Evolutionary conservation across 2,329 filamentous ascomycete genomes (phyloP), one percentile per base, ranked within the genome.

Genomic region (Alternaria sp.): DNA sequence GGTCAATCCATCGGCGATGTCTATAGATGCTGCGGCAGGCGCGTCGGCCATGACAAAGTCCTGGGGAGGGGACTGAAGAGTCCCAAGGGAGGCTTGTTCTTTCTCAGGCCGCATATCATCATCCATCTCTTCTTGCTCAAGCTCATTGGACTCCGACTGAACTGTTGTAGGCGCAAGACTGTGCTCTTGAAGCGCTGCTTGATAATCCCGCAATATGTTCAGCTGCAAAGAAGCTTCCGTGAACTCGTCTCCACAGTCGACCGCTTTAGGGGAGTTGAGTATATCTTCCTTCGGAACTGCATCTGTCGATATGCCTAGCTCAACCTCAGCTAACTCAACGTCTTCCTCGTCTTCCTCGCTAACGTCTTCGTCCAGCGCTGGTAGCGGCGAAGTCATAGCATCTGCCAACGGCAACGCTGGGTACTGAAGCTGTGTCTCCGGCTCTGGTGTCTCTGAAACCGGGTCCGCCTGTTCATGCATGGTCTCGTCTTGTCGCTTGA

Each of bases 201-300:
- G 68, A 43, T 71, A 71, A 12, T 72, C 69, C 43, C 61, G 69
- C 51, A 72, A 70, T 6, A 79, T 72, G 30, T 75, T 60, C 14
- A 77, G 41, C 49, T 79, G 77, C 23, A 79, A 46, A 3, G 74
- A 75, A 15, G 73, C 75, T 61, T 79, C 76, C 2, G 75, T 77
- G 5, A 74, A 69, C 2, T 78, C 69, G 25, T 74, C 71, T 3
- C 73, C 67, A 26, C 26, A 8, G 15, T 23, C 44, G 20, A 15
- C 47, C 21, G 25, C 49, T 44, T 50, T 43, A 6, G 43, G 6
- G 3, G 15, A 26, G 20, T 18, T 33, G 2, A 43, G 20, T 4
- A 10, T 6, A 21, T 54, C 30, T 26, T 55, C 56, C 25, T 55
- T 45, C 33, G 23, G 53, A 18, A 28, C 49, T 46, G 20, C 28